Evolutionary conservation across 768 basidiomycete genomes (phyloP), one percentile per base, ranked within the genome.

Genomic region (Paxillus involutus): DNA sequence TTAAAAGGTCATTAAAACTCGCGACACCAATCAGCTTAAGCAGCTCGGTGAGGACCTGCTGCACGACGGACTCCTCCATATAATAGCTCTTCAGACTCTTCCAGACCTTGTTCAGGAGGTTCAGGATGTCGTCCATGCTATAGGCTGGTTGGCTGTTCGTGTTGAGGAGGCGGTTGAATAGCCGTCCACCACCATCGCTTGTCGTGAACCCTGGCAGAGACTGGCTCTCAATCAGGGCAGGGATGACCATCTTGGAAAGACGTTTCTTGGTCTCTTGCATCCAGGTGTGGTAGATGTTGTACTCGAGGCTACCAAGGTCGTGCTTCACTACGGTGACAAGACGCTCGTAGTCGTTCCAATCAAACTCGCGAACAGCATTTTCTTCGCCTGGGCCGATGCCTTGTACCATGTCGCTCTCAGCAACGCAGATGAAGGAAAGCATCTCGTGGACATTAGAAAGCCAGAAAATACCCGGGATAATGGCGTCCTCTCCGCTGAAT

Each of bases 221-320:
- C 69, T 98, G 97, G 59, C 91, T 95, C 73, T 98, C 97, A 62
- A 98, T 94, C 56, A 98, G 73, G 4, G 97, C 97, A n/a, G 97
- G 97, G 53, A 99, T 94, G 42, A 98, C 91, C 94, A 98, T 98
- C 79, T 98, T 98, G 44, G 85, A 80, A 39, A 99, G 77, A 53
- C 87, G 89, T 76, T 94, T 95, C 84, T 98, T 99, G 37, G 94
- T 91, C 75, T 98, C 97, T 52, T 90, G 76, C 94, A 99, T 98
- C 91, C 94, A 98, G 0, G 96, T 98, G 71, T 98, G 96, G 71
- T 98, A 98, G 72, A 99, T 96, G 78, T 99, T 99, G 79, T 98
- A 98, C 75, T 99, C 96, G 66, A 99, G 77, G 57, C 91, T 94
- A 73, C 98, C 97, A 41, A 99, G 84, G 70, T 99, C 97, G 67